phyloP scores from a whole-genome alignment of 805 yeast species.

The Candida gorgasii region DNA sequence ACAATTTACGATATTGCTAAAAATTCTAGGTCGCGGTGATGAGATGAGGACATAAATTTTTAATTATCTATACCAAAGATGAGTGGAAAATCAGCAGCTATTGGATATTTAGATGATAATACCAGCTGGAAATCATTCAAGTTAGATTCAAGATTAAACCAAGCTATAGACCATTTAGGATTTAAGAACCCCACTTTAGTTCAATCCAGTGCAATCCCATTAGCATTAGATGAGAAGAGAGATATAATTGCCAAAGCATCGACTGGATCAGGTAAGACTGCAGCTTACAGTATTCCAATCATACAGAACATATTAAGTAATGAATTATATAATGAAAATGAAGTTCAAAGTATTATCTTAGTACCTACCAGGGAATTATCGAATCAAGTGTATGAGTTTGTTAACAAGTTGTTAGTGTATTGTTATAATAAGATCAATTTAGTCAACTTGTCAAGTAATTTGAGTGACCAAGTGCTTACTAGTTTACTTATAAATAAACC shows the following conservation, averaged over 20 bases:
- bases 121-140: constrained; percentile 72
- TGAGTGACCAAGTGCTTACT: constrained; percentile 68
- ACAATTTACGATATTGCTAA: too few relatives aligned
- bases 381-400: constrained; percentile 74
- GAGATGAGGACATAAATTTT: constrained; percentile 14
- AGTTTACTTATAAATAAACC: constrained; percentile 75
- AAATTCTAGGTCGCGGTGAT: constrained; percentile 2
- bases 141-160: constrained; percentile 78
- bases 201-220: constrained; percentile 88
- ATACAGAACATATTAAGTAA: constrained; percentile 68
- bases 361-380: constrained; percentile 95
- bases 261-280: constrained; percentile 96
- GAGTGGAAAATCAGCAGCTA: constrained; percentile 50
- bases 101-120: constrained; percentile 70
- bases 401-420: constrained; percentile 66
- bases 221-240: constrained; percentile 86
- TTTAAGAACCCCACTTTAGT: constrained; percentile 86
- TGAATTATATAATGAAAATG: constrained; percentile 20
- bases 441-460: constrained; percentile 66
- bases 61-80: constrained; percentile 1
- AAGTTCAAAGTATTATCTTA: constrained; percentile 63
- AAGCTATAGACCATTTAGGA: constrained; percentile 80
- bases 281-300: constrained; percentile 86
- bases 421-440: constrained; percentile 66
- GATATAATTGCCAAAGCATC: constrained; percentile 93